A percentile compares a stretch with the other conserved stretches of the same genome.
These are phyloP conservation scores for Pholiota molesta DNA, from an alignment of 768 basidiomycete genomes.

Conservation along the genomic window DNA sequence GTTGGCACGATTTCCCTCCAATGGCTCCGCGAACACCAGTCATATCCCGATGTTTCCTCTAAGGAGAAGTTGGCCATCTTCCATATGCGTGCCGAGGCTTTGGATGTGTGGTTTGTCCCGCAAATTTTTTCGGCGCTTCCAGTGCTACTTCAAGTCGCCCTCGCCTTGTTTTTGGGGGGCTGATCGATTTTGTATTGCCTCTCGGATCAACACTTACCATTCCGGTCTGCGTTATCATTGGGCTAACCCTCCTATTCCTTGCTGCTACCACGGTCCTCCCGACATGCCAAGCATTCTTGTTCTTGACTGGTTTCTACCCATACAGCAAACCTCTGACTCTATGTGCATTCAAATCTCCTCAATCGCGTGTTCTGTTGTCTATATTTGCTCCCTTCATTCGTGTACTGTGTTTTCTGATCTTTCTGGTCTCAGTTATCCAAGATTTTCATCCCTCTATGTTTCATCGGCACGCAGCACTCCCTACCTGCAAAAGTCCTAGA, in stretches of 20 bases:
- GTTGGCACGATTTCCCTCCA: slow-evolving; percentile 19
- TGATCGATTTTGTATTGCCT: slow-evolving; percentile 29
- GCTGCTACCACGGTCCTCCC: slow-evolving; percentile 28
- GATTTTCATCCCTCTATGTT: background rate
- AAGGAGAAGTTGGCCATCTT: slow-evolving; percentile 17
- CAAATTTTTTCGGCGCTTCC: slow-evolving; percentile 28
- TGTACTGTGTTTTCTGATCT: background rate
- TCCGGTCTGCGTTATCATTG: slow-evolving; percentile 21
- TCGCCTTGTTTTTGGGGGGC: slow-evolving; percentile 31
- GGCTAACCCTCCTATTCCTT: slow-evolving; percentile 20
- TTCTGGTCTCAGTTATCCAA: background rate
- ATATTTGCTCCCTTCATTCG: background rate
- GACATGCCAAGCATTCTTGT: slow-evolving; percentile 16
- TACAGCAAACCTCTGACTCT: background rate
- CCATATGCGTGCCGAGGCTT: slow-evolving; percentile 29
- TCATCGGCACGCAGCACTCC: background rate
- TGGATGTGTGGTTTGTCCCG: slow-evolving; percentile 29
- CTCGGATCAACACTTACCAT: slow-evolving; percentile 20
- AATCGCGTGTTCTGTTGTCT: background rate
- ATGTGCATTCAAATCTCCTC: slow-evolving; percentile 5
- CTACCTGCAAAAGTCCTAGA: too few relatives aligned
- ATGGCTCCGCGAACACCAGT: slow-evolving; percentile 22
- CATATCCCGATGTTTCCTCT: slow-evolving; percentile 9
- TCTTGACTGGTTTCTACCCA: background rate
- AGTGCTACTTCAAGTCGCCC: slow-evolving; percentile 28